These are phyloP conservation scores for Leptographium lundbergii DNA, from an alignment of 2,329 filamentous ascomycete species.

Conservation along the genomic window DNA sequence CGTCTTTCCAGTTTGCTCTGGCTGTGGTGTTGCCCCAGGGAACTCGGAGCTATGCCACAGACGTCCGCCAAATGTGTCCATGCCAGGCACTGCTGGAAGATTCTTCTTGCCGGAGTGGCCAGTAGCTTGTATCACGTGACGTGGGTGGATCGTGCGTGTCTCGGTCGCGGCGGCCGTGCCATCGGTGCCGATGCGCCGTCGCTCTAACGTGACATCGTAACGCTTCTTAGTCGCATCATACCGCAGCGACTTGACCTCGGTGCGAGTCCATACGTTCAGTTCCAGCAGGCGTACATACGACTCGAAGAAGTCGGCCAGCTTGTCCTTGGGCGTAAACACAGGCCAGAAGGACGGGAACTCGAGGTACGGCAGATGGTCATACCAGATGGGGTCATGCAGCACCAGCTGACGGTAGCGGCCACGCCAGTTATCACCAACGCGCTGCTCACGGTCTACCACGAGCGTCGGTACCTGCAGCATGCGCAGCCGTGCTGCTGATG, in stretches of 20 bases:
- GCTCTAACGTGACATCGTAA: constrained; percentile 45
- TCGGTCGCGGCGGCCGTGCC: constrained; percentile 21
- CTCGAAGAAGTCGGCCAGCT: constrained; percentile 57
- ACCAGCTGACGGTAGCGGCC: constrained; percentile 51
- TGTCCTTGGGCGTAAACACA: constrained; percentile 59
- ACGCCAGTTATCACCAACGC: constrained; percentile 53
- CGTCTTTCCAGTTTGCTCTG: constrained; percentile 8
- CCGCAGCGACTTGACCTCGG: constrained; percentile 30
- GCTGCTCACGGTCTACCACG: constrained; percentile 44
- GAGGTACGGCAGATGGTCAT: constrained; percentile 50
- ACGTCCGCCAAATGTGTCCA: constrained; percentile 37
- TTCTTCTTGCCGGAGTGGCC: constrained; percentile 57
- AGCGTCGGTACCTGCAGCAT: constrained; percentile 42
- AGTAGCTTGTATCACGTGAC: constrained; percentile 54
- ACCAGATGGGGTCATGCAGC: constrained; percentile 54
- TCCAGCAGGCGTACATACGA: constrained; percentile 52
- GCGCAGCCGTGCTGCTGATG: constrained; percentile 44
- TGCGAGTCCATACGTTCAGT: constrained; percentile 52
- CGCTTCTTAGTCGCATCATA: constrained; percentile 35
- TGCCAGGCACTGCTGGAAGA: constrained; percentile 42
- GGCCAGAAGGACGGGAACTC: constrained; percentile 54
- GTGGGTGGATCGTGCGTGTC: constrained; percentile 43
- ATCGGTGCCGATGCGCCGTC: constrained; percentile 27
- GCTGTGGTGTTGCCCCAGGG: constrained; percentile 23
- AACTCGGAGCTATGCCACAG: constrained; percentile 44